Base-by-base conservation (phyloP, 108 stramenopile species). In the Stephanodiscus minutulus region DNA sequence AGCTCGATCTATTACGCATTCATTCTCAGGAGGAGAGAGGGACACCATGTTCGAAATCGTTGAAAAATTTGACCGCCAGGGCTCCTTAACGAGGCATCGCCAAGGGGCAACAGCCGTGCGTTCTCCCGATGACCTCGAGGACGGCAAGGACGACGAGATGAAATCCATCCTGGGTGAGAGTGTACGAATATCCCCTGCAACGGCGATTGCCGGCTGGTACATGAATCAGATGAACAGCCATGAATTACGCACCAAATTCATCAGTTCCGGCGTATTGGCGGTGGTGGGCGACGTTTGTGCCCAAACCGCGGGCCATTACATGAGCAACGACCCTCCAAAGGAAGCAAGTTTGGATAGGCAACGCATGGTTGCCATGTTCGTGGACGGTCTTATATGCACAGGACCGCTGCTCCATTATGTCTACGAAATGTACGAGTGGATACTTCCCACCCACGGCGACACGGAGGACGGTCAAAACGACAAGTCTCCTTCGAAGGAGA, bases 281-380 rank as follows among this genome's bases (percentile, higher is more conserved):
- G 25, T 74, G 0, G 25, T 74, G 44, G 80, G 80, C n/a, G 80
- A 81, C 39, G 41, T 74, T n/a, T 81, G 73, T 50, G 80, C 80
- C 35, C 80, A 81, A 55, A 50, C 58, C 63, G 48, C 73, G 21
- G 73, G 54, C 6, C 61, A 70, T 47, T 74, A 61, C 48, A 17
- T 70, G 29, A 18, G 31, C 22, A 11, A 11, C 46, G 59, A 27
- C 22, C 24, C 53, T 9, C 7, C 56, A 22, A 62, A 20, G 37
- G 21, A 31, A 11, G 48, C 41, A 17, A 61, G 35, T 17, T 55
- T 81, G 20, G 80, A 81, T 57, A 74, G 74, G 41, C 69, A 39
- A 18, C 55, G 80, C 43, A 61, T 74, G 57, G n/a, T 81, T 0
- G 80, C 80, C 9, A 74, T 81, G 69, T 81, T 74, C 46, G 31